phyloP scores from a whole-genome alignment of 345 rosid genomes.

The Fremontodendron californicum region DNA sequence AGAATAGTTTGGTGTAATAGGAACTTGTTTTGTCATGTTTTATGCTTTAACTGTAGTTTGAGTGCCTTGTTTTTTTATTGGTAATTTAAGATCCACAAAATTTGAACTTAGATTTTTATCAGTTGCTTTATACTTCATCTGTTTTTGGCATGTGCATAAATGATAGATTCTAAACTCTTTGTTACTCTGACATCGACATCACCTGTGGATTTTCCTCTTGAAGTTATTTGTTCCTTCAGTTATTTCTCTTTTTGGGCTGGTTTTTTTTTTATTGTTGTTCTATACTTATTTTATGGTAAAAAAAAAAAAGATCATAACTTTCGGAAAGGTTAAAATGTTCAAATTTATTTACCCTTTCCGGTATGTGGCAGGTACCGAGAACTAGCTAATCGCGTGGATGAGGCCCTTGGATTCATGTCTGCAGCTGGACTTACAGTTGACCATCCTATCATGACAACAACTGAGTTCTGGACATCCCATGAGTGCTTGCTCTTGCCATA shows the following conservation, averaged over 20 bases:
- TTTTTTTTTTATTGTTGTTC: not conserved
- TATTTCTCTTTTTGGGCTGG: not conserved
- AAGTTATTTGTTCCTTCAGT: not conserved
- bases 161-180: not conserved
- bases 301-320: not conserved
- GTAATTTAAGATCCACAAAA: not conserved
- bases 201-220: not conserved
- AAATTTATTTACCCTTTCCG: not conserved
- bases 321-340: not conserved
- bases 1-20: not conserved
- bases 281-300: not conserved
- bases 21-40: not conserved
- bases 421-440: conserved; percentile 74
- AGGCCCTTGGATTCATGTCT: conserved; percentile 76
- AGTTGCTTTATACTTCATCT: not conserved
- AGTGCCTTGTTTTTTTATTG: not conserved
- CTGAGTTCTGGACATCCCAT: conserved; percentile 79
- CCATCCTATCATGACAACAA: conserved; percentile 70
- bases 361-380: conserved; percentile 54
- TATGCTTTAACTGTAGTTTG: not conserved
- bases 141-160: not conserved
- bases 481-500: conserved; percentile 72
- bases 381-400: conserved; percentile 66
- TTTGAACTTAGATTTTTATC: not conserved
- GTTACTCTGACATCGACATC: not conserved